Base-by-base conservation (phyloP, 352 stramenopile species). In the Hyaloperonospora arabidopsidis region DNA sequence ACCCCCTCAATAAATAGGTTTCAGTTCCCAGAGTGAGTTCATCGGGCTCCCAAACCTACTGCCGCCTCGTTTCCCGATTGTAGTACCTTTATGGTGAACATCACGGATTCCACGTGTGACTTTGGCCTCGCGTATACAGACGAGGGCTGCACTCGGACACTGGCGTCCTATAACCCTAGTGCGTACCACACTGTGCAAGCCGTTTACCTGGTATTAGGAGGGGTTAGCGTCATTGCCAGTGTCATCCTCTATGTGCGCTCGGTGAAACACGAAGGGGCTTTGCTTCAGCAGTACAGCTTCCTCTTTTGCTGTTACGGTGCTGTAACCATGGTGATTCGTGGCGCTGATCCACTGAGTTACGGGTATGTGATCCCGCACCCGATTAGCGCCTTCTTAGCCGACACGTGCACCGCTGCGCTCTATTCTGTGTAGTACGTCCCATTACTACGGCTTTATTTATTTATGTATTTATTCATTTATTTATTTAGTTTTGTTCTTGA, bases 341-440 rank as follows among this genome's bases (percentile, higher is more conserved):
- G 65, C 14, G 59, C 66, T 2, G 70, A 80, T 44, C 68, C 68
- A n/a, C 54, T 62, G 22, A 73, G 67, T 45, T 80, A 77, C 29
- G 65, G 61, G 7, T 68, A 73, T 51, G 49, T 74, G 13, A 65
- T 80, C 18, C 67, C 68, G 5, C 70, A 58, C 18, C 58, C 67
- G 11, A 67, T 80, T 40, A 65, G 58, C 22, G 57, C 48, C 15
- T 75, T 73, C 44, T 61, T 80, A 39, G 63, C 64, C 11, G 65
- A 75, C 55, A 70, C 70, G 1, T 80, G 70, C 59, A 80, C 70
- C 19, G 65, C 68, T 14, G 70, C 67, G 14, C 62, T 80, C 11
- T 77, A 77, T 52, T 74, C 70, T 12, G 66, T 80, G 35, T 80
- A 74, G 67, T 76, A 73, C 48, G 68, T 80, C 28, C 15, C 19